Evolutionary conservation across 495 filamentous ascomycete genomes (phyloP).

Genomic region (Aspergillus sclerotioniger): DNA sequence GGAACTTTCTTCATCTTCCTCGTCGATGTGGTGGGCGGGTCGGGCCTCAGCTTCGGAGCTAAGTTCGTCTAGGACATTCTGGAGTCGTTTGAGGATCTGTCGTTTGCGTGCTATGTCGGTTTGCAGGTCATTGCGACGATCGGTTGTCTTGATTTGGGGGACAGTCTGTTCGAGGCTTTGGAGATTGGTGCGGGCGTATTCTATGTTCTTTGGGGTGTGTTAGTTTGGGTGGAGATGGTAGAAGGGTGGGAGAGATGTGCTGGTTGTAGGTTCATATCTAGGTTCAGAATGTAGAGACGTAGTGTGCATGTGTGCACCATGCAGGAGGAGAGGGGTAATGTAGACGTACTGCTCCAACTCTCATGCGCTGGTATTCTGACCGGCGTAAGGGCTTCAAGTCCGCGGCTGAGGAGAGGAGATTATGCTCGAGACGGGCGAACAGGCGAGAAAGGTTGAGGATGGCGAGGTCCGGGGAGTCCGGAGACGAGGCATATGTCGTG

Average conservation of each 20-base stretch:
- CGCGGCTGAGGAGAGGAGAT: conserved; percentile 63
- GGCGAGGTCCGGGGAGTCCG: conserved; percentile 36
- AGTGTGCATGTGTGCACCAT: background rate
- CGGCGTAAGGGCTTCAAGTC: conserved; percentile 57
- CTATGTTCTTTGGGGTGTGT: conserved; percentile 61
- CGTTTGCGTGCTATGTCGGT: conserved; percentile 63
- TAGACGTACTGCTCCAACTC: conserved; percentile 59
- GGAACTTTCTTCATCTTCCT: conserved; percentile 26
- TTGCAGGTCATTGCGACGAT: conserved; percentile 65
- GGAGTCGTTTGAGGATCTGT: conserved; percentile 60
- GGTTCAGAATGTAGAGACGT: background rate
- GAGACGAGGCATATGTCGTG: conserved; percentile 27
- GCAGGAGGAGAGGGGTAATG: background rate
- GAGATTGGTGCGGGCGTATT: conserved; percentile 74
- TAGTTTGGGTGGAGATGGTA: background rate
- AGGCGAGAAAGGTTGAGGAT: conserved; percentile 67
- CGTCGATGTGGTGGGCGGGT: conserved; percentile 8
- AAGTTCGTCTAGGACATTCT: conserved; percentile 56
- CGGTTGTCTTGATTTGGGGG: conserved; percentile 58
- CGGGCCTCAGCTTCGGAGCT: conserved; percentile 22
- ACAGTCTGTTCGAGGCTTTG: conserved; percentile 74
- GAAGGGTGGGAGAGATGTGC: background rate
- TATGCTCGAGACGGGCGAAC: conserved; percentile 70
- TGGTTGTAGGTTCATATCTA: background rate
- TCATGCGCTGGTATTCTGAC: conserved; percentile 69